Evolutionary conservation across 176 grass and related monocot genomes (phyloP).

Genomic region (Bromus sterilis): DNA sequence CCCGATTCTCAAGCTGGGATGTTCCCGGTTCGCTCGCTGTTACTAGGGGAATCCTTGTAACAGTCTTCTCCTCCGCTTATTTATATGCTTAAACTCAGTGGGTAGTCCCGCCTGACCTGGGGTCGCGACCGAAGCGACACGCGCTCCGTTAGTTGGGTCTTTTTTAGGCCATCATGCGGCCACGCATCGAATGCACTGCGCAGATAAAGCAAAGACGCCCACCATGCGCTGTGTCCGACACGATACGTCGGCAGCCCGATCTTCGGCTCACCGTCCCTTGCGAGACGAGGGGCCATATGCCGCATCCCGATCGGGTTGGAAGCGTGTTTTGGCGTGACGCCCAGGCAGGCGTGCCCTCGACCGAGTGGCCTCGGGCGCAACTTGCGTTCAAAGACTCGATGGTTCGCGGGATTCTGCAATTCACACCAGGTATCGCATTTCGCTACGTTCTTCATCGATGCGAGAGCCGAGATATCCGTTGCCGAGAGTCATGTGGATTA

Average conservation of each 20-base stretch:
- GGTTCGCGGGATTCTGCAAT: conserved; percentile 86
- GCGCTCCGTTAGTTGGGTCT: too few relatives aligned
- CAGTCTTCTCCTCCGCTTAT: conserved; percentile 27
- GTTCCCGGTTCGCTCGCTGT: conserved; percentile 32
- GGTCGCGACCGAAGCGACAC: too few relatives aligned
- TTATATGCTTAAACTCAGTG: neutral
- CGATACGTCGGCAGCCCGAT: too few relatives aligned
- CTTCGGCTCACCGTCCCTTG: too few relatives aligned
- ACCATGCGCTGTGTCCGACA: too few relatives aligned
- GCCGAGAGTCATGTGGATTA: conserved; percentile 32
- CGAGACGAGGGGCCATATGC: too few relatives aligned
- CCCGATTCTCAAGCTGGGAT: neutral
- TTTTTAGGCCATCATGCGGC: too few relatives aligned
- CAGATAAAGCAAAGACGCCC: too few relatives aligned
- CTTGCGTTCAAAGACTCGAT: conserved; percentile 90
- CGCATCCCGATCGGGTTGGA: too few relatives aligned
- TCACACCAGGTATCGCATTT: conserved; percentile 88
- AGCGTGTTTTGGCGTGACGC: too few relatives aligned
- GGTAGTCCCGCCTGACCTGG: neutral
- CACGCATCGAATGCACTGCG: too few relatives aligned
- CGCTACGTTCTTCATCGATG: conserved; percentile 77
- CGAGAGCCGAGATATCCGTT: conserved; percentile 58
- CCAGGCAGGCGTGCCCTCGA: too few relatives aligned
- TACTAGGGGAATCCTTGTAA: conserved; percentile 31
- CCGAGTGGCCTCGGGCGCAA: conserved; percentile 64